These are phyloP conservation scores for Diaporthe capsici DNA, from an alignment of 2,329 filamentous ascomycete genomes.

Conservation along the genomic window DNA sequence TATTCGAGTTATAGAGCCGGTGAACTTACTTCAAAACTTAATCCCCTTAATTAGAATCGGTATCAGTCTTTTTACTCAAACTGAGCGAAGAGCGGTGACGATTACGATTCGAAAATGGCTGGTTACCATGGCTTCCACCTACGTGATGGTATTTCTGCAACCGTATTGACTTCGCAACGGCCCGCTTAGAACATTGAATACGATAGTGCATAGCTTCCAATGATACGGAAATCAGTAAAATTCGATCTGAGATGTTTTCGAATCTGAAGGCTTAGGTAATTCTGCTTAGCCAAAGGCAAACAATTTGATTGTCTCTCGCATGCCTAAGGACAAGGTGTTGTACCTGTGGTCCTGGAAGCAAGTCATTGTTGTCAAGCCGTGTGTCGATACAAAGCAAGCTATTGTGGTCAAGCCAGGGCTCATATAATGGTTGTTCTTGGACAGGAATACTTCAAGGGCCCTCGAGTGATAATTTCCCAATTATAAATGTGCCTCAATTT, in stretches of 20 bases:
- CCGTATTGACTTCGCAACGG: too few relatives aligned
- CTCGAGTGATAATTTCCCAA: neutral
- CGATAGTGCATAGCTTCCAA: neutral
- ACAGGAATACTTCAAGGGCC: neutral
- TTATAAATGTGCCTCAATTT: neutral
- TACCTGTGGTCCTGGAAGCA: neutral
- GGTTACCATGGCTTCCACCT: neutral
- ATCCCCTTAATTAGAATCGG: rapidly evolving
- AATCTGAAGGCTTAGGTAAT: too few relatives aligned
- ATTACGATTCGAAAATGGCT: neutral
- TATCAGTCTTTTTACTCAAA: neutral
- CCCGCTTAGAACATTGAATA: neutral
- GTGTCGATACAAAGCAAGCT: neutral
- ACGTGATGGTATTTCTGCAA: too few relatives aligned
- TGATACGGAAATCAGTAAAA: too few relatives aligned
- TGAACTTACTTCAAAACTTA: too few relatives aligned
- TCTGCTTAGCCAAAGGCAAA: neutral
- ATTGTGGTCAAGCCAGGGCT: neutral
- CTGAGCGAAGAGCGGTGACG: neutral
- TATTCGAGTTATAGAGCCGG: neutral
- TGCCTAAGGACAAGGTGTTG: neutral
- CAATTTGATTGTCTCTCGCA: neutral
- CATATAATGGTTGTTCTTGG: neutral
- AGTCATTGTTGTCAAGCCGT: neutral
- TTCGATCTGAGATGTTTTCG: too few relatives aligned